Evolutionary conservation across 2,329 filamentous ascomycete genomes (phyloP), one percentile per base, ranked within the genome.

Genomic region (Hypomyces perniciosus): DNA sequence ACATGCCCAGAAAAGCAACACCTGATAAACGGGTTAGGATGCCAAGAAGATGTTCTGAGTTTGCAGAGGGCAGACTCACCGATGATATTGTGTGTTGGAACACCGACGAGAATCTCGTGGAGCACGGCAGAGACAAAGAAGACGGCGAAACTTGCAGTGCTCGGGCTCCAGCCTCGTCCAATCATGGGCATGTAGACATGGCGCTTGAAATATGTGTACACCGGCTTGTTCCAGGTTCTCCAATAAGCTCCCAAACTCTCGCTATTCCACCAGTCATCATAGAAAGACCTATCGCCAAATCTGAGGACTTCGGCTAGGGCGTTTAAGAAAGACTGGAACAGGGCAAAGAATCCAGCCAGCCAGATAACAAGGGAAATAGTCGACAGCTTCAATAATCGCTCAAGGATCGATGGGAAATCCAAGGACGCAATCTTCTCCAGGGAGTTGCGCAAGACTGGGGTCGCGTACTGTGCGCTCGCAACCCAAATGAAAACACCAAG

Each of bases 191-290:
- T 85, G 71, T 93, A 97, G 46, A 99, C 83, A 66, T 99, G 93
- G 35, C 93, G 79, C 62, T 89, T 91, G 84, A 99, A 97, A 69
- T 96, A 99, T 52, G 90, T 85, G 64, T 95, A 95, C 5, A 99
- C 92, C 1, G 93, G 93, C 66, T 95, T 95, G 72, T 99, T 99
- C 93, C 93, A 99, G 1, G 86, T 88, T 26, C 91, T 84, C 92
- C 92, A 96, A 73, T 99, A 99, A 4, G 79, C 80, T 33, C 91
- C 88, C 6, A 97, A 76, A 57, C 85, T 90, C 49, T 85, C 84
- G 57, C 85, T 89, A 65, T 99, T 99, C 93, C 93, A 99, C 93
- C 93, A 99, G 63, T 96, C 90, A 35, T 88, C 86, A 68, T 99
- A 99, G 68, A 99, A 99, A 47, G 91, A 87, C 30, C 93, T 82